Evolutionary conservation across 345 rosid species (phyloP).

Genomic region (Heritiera littoralis): DNA sequence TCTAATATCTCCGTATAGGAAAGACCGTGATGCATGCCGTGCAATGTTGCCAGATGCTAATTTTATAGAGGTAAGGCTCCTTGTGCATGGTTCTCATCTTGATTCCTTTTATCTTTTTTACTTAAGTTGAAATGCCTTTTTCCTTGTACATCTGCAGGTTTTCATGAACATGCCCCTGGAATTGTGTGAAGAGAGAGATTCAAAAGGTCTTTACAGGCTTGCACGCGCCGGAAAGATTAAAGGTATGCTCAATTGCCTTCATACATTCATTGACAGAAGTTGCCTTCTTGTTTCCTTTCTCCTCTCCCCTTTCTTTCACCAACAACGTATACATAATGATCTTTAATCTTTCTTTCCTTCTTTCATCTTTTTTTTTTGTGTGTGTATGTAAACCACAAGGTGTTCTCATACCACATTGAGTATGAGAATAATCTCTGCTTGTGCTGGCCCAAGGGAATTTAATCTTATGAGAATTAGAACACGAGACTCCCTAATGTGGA

Average conservation of each 20-base stretch:
- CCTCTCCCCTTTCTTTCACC: neutral
- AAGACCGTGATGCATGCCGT: conserved; percentile 85
- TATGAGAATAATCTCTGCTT: too few relatives aligned
- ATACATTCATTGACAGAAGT: neutral
- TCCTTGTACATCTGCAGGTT: conserved; percentile 46
- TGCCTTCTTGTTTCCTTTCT: neutral
- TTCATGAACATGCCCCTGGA: conserved; percentile 85
- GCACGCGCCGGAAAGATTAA: conserved; percentile 94
- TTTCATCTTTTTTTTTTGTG: too few relatives aligned
- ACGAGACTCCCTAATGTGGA: too few relatives aligned
- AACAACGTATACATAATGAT: neutral
- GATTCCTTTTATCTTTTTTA: neutral
- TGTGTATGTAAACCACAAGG: too few relatives aligned
- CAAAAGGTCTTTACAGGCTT: conserved; percentile 89
- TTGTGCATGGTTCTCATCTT: conserved; percentile 4
- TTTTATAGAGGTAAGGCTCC: conserved; percentile 71
- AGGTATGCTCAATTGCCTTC: conserved; percentile 41
- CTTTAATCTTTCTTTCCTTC: too few relatives aligned
- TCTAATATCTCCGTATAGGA: conserved; percentile 89
- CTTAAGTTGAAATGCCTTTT: neutral
- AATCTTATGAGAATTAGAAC: neutral
- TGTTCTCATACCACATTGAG: too few relatives aligned
- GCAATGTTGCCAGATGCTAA: conserved; percentile 64
- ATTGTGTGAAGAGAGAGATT: conserved; percentile 86
- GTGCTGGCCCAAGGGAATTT: too few relatives aligned